Conservation (phyloP, 768 basidiomycete species). For the Amanita subjunquillea region DNA sequence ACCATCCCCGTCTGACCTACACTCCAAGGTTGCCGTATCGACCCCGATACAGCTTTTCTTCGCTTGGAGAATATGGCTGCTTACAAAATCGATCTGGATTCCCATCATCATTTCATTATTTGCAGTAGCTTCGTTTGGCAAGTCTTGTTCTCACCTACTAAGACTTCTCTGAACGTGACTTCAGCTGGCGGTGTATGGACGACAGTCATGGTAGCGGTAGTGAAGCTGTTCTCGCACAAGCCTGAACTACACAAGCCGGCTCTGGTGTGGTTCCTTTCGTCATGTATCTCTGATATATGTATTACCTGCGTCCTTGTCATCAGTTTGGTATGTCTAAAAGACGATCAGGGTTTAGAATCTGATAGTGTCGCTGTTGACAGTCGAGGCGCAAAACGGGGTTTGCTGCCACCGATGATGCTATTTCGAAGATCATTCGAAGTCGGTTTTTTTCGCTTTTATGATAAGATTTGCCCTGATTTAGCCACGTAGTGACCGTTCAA, state of each 20-base stretch:
- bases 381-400: constrained; percentile 30
- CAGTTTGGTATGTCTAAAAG: constrained; percentile 20
- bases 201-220: constrained; percentile 18
- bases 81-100: constrained; percentile 28
- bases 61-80: constrained; percentile 29
- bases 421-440: constrained; percentile 25
- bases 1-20: neutral
- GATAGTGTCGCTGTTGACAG: constrained; percentile 4
- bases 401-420: constrained; percentile 30
- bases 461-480: constrained; percentile 6
- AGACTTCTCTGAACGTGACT: neutral
- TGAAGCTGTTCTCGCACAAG: constrained; percentile 28
- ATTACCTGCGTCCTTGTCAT: constrained; percentile 29
- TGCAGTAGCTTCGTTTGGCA: constrained; percentile 26
- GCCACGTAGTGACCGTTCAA: constrained; percentile 26
- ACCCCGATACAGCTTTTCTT: constrained; percentile 39
- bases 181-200: constrained; percentile 35
- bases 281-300: constrained; percentile 28
- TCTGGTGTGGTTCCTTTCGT: constrained; percentile 33
- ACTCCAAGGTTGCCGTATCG: constrained; percentile 27
- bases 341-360: neutral
- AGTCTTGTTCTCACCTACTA: neutral
- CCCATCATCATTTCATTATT: constrained; percentile 21
- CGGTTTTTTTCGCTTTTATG: constrained; percentile 3
- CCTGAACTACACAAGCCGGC: constrained; percentile 34